Evolutionary conservation across 768 basidiomycete genomes (phyloP).

Genomic region (Mycena albidolilacea): DNA sequence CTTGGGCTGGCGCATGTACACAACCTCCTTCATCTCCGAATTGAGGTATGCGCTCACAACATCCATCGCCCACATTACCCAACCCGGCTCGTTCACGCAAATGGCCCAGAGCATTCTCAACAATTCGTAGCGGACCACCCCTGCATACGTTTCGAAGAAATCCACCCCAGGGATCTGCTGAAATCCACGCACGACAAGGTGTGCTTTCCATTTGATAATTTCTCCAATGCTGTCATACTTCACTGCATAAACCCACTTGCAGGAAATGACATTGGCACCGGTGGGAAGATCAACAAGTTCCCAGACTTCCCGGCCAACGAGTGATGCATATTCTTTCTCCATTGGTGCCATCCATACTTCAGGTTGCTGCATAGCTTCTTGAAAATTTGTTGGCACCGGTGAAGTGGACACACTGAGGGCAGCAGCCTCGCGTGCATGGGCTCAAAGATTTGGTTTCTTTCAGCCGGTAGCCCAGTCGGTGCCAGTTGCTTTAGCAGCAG

Average conservation of each 20-base stretch:
- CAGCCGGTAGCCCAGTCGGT: too few species aligned
- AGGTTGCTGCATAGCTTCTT: too few species aligned
- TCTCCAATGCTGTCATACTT: slow-evolving; percentile 47
- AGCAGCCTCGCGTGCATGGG: too few species aligned
- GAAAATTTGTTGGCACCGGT: too few species aligned
- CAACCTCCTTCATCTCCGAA: slow-evolving; percentile 40
- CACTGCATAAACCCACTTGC: slow-evolving; percentile 49
- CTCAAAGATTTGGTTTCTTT: too few species aligned
- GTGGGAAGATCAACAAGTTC: slow-evolving; percentile 38
- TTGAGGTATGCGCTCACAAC: slow-evolving; percentile 41
- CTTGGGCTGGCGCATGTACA: slow-evolving; percentile 53
- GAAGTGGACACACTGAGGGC: too few species aligned
- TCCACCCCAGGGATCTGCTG: slow-evolving; percentile 10
- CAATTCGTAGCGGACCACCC: slow-evolving; percentile 9
- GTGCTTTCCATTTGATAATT: slow-evolving; percentile 16
- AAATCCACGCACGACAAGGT: background rate
- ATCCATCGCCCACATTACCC: slow-evolving; percentile 49
- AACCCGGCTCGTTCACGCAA: slow-evolving; percentile 42
- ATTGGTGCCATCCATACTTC: too few species aligned
- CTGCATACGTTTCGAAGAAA: slow-evolving; percentile 16
- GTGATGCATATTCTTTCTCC: slow-evolving; percentile 19
- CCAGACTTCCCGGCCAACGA: slow-evolving; percentile 42
- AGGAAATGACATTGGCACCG: slow-evolving; percentile 18
- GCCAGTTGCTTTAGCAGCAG: too few species aligned
- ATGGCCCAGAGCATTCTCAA: background rate